Evolutionary conservation across 2,329 filamentous ascomycete genomes (phyloP), one percentile per base, ranked within the genome.

Genomic region (Fusarium burgessii): DNA sequence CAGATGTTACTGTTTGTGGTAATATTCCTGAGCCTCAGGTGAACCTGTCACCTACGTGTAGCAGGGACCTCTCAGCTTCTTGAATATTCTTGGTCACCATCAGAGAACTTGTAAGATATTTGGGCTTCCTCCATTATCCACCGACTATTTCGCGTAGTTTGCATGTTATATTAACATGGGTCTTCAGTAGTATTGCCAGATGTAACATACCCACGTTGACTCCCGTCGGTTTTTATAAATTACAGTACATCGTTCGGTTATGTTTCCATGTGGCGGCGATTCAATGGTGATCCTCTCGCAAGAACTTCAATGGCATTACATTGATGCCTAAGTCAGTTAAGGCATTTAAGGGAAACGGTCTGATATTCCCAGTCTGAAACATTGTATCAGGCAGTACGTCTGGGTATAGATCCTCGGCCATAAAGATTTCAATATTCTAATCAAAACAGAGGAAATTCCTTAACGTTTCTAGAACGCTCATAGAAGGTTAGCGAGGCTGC

Each of bases 191-290:
- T 8, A 57, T 23, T 38, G 46, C 43, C 38, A 68, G 38, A 61
- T 64, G 46, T 35, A 47, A 27, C 51, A 58, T 50, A 42, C 29
- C 55, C 59, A 71, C 47, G 61, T 42, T 46, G 27, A 15, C 49
- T 55, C 58, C 57, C 59, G 46, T 73, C 57, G 58, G 38, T 61
- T 62, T 61, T 63, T 42, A 61, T 66, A n/a, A n/a, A n/a, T n/a
- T n/a, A n/a, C n/a, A n/a, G n/a, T 56, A 65, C 66, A 69, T 61
- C 50, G 59, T 45, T 57, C 61, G 63, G 50, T 41, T 63, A 49
- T 74, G 64, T 58, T 71, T 74, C 58, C 71, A 75, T 73, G 74
- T 76, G 73, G 73, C 73, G 73, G 73, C 73, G 67, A 67, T 70
- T 66, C 62, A 41, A 42, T 61, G 64, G 59, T 66, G 63, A 45